A percentile compares a stretch with the other conserved stretches of the same genome.
Conservation (phyloP, 768 basidiomycete genomes). For the Tylopilus rubrobrunneus region DNA sequence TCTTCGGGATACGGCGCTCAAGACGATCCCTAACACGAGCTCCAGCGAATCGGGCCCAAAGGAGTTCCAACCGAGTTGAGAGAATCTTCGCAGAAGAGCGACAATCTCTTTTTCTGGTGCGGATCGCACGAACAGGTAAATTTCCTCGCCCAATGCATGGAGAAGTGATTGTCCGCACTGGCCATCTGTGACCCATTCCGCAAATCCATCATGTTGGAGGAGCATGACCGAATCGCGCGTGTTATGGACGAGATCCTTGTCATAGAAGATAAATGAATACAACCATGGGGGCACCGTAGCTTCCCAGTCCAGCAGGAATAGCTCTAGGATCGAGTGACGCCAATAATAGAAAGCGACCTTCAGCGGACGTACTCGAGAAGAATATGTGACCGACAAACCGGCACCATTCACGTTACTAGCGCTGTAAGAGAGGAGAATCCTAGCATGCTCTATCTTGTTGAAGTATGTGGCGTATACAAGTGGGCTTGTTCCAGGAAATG, state of each 20-base stretch:
- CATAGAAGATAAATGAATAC: neutral
- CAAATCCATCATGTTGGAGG: neutral
- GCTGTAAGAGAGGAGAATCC: neutral
- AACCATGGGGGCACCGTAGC: neutral
- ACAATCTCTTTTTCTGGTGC: neutral
- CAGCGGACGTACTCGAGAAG: neutral
- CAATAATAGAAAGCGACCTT: neutral
- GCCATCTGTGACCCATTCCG: no score
- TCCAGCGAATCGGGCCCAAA: neutral
- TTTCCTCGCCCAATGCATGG: no score
- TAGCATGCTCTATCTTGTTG: slow-evolving; percentile 4
- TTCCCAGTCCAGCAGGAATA: neutral
- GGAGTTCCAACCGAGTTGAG: neutral
- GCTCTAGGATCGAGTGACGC: neutral
- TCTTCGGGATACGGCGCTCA: neutral
- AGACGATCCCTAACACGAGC: neutral
- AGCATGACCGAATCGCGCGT: neutral
- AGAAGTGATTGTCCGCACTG: no score
- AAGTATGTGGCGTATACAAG: slow-evolving; percentile 7
- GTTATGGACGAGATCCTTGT: neutral
- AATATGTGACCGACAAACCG: neutral
- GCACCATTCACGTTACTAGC: neutral
- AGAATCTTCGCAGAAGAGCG: neutral
- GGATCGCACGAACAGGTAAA: no score
- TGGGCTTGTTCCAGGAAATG: slow-evolving; percentile 3